Evolutionary conservation across 108 stramenopile species (phyloP).

Genomic region (Seminavis robusta): DNA sequence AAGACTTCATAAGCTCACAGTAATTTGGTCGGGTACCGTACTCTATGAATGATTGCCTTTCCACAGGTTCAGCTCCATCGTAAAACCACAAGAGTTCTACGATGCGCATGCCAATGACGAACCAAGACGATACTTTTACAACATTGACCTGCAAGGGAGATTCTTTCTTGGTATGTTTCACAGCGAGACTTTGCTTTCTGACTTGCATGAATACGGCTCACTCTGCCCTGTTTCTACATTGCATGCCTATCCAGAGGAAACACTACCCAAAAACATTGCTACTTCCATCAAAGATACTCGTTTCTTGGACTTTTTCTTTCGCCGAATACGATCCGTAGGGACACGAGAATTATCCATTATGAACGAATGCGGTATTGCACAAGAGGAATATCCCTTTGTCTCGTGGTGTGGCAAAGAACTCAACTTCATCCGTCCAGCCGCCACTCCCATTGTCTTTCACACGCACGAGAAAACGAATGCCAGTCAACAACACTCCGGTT

Average conservation of each 20-base stretch:
- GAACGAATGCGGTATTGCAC: neutral
- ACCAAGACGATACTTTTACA: conserved; percentile 41
- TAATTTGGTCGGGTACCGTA: too few species aligned
- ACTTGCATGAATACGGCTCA: neutral
- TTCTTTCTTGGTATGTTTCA: conserved; percentile 27
- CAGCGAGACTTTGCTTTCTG: neutral
- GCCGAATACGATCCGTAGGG: conserved; percentile 8
- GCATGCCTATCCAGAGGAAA: conserved; percentile 37
- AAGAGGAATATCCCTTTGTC: conserved; percentile 41
- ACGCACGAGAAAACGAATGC: neutral
- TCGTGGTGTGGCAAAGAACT: conserved; percentile 41
- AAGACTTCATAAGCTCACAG: too few species aligned
- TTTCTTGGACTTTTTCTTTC: conserved; percentile 51
- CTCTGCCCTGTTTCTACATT: neutral
- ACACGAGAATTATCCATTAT: conserved; percentile 11
- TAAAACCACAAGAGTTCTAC: conserved; percentile 35
- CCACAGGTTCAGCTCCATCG: too few species aligned
- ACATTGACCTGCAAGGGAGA: conserved; percentile 43
- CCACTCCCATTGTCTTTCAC: conserved; percentile 52
- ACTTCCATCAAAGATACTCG: conserved; percentile 42
- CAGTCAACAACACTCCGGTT: neutral
- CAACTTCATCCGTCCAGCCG: conserved; percentile 51
- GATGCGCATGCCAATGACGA: conserved; percentile 8
- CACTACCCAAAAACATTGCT: conserved; percentile 53
- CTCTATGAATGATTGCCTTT: too few species aligned